Conservation (phyloP, 2,329 filamentous ascomycete species). For the Ophiostoma quercus region DNA sequence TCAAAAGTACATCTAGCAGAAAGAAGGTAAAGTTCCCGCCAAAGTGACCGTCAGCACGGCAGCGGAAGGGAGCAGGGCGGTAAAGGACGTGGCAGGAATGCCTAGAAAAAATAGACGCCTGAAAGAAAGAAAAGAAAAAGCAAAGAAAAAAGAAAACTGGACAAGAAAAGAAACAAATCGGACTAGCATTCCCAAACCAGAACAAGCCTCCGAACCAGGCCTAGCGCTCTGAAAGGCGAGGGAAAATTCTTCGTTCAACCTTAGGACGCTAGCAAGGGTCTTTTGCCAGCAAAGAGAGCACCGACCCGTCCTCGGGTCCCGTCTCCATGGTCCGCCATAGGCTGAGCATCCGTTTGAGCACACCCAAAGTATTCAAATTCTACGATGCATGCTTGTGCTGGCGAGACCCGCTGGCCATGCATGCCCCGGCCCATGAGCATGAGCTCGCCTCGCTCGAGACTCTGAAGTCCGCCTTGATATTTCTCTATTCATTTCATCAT, state of each 20-base stretch:
- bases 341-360: background rate
- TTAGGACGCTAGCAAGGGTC: background rate
- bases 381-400: background rate
- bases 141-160: background rate
- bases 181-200: background rate
- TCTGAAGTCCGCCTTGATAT: background rate
- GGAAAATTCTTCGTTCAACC: background rate
- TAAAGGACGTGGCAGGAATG: background rate
- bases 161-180: background rate
- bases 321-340: constrained; percentile 3
- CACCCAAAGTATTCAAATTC: no score
- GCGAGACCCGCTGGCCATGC: no score
- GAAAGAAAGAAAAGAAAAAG: background rate
- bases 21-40: background rate
- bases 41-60: background rate
- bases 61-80: background rate
- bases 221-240: background rate
- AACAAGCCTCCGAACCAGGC: background rate
- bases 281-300: constrained; percentile 3
- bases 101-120: no score
- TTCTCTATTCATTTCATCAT: background rate
- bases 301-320: background rate
- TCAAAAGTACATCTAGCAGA: no score
- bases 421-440: background rate
- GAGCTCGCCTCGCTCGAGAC: background rate